A percentile compares a stretch with the other conserved stretches of the same genome.
Evolutionary conservation across 176 grass and related monocot species (phyloP).

Genomic region (Sorghum bicolor): Sorghum_bicolor_NCBIv3 NC_012872.2:72126001-72126500

Average conservation of each 20-base stretch:
- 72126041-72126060: not conserved
- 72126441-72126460: slow-evolving; percentile 94
- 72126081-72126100: slow-evolving; percentile 83
- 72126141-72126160: slow-evolving; percentile 79
- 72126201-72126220: not conserved
- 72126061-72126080: slow-evolving; percentile 77
- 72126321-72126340: not conserved
- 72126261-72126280: not conserved
- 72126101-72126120: slow-evolving; percentile 95
- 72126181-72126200: not conserved
- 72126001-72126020: not conserved
- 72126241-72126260: not conserved
- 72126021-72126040: not conserved
- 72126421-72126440: slow-evolving; percentile 99
- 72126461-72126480: slow-evolving; percentile 92
- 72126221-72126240: not conserved
- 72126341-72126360: slow-evolving; percentile 3
- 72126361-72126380: slow-evolving; percentile 98
- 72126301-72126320: not conserved
- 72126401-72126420: slow-evolving; percentile 85
- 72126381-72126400: slow-evolving; percentile 82
- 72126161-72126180: slow-evolving; percentile 61
- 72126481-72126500: slow-evolving; percentile 27
- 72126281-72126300: not conserved
- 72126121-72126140: slow-evolving; percentile 86